phyloP scores from a whole-genome alignment of 371 early-diverging fungal genomes.

The Umbelopsis sp. region DNA sequence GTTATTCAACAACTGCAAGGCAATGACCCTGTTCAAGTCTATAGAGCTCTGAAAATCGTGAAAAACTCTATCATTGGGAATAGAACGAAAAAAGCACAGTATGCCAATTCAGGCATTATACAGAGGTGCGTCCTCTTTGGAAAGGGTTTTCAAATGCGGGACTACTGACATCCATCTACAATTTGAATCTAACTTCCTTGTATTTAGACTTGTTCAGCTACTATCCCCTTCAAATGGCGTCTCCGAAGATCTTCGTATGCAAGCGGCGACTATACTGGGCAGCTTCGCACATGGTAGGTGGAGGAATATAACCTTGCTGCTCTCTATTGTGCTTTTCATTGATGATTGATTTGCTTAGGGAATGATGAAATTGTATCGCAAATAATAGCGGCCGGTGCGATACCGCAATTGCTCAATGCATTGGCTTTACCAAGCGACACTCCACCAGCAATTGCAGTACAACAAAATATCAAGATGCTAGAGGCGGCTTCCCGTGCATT shows the following conservation, averaged over 20 bases:
- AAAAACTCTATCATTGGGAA: conserved; percentile 90
- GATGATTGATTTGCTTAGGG: conserved; percentile 41
- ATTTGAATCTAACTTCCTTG: not conserved
- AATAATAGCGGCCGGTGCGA: conserved; percentile 64
- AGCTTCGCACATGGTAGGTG: conserved; percentile 77
- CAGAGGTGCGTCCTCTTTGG: conserved; percentile 53
- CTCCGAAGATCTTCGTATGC: conserved; percentile 54
- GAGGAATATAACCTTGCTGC: not conserved
- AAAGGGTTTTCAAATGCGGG: not conserved
- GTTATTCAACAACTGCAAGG: conserved; percentile 58
- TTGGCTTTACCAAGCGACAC: conserved; percentile 52
- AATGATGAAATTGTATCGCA: conserved; percentile 66
- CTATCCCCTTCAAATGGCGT: conserved; percentile 40
- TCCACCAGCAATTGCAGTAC: conserved; percentile 40
- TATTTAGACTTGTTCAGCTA: conserved; percentile 61
- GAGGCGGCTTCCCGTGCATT: conserved; percentile 78
- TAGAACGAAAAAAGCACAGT: conserved; percentile 80
- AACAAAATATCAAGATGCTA: conserved; percentile 55
- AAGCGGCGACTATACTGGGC: conserved; percentile 78
- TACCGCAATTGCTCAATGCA: conserved; percentile 62
- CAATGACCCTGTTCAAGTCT: conserved; percentile 45
- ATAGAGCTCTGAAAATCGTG: conserved; percentile 75
- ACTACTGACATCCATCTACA: no score
- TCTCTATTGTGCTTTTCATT: not conserved
- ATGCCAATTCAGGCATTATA: conserved; percentile 68